Conservation (phyloP, 306 rosid species). For the Prunus fruticosa region DNA sequence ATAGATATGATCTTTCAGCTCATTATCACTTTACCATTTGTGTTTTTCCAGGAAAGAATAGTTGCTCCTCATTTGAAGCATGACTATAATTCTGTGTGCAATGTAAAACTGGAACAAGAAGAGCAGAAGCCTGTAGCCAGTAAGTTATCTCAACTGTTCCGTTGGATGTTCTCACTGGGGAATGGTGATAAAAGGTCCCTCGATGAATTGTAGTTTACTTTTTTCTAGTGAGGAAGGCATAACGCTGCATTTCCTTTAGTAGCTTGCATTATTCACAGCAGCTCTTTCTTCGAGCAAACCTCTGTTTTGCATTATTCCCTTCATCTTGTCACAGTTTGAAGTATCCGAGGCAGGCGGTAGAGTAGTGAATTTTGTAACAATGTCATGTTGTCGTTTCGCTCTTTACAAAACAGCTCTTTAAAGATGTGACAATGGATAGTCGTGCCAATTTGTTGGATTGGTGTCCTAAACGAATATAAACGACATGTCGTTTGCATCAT, state of each 20-base stretch:
- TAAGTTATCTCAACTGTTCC: conserved; percentile 46
- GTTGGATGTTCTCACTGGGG: conserved; percentile 40
- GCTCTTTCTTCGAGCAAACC: neutral
- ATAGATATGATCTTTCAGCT: neutral
- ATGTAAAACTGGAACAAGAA: conserved; percentile 26
- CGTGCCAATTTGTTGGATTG: no score
- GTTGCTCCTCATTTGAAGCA: conserved; percentile 71
- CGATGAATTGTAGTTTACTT: conserved; percentile 59
- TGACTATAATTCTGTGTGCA: conserved; percentile 52
- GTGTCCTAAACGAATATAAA: no score
- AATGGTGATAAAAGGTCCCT: conserved; percentile 40
- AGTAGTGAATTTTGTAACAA: neutral
- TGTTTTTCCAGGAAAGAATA: conserved; percentile 49
- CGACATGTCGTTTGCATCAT: neutral
- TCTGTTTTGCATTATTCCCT: conserved; percentile 17
- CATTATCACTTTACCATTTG: neutral
- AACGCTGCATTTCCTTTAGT: neutral
- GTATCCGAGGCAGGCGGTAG: conserved; percentile 12
- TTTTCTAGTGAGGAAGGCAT: conserved; percentile 18
- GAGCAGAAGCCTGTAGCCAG: conserved; percentile 32
- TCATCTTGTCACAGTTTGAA: conserved; percentile 19
- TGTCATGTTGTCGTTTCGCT: neutral
- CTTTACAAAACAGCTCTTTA: neutral
- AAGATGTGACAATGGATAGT: neutral
- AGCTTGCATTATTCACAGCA: no score